These are phyloP conservation scores for Brasenia schreberi DNA, from an alignment of 164 flowering plant species.

Conservation along the genomic window DNA sequence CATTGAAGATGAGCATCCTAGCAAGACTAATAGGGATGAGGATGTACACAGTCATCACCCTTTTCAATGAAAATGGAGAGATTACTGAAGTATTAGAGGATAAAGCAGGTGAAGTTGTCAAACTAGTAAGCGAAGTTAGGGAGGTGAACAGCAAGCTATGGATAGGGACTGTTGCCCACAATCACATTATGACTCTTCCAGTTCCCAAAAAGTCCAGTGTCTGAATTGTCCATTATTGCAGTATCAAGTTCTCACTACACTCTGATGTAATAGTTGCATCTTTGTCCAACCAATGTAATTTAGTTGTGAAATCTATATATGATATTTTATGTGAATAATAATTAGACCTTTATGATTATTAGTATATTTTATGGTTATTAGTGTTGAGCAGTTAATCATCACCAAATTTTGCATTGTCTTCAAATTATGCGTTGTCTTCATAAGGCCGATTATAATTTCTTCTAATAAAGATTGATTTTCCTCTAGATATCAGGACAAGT, in stretches of 20 bases:
- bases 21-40: slow-evolving; percentile 68
- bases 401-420: no score
- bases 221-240: slow-evolving; percentile 2
- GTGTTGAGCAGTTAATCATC: no score
- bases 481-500: no score
- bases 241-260: neutral
- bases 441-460: no score
- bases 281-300: no score
- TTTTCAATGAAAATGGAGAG: slow-evolving; percentile 56
- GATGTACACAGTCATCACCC: slow-evolving; percentile 76
- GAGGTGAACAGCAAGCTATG: slow-evolving; percentile 79
- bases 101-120: slow-evolving; percentile 60
- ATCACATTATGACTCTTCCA: slow-evolving; percentile 82
- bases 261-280: no score
- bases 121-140: slow-evolving; percentile 90
- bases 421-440: no score
- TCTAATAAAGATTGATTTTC: no score
- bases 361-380: no score
- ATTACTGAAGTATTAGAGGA: slow-evolving; percentile 83
- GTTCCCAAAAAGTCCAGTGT: slow-evolving; percentile 22
- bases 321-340: no score
- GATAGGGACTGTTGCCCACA: slow-evolving; percentile 98
- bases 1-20: slow-evolving; percentile 45
- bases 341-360: no score
- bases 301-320: no score